Conservation (phyloP, 495 filamentous ascomycete species). For the Aspergillus egyptiacus region DNA sequence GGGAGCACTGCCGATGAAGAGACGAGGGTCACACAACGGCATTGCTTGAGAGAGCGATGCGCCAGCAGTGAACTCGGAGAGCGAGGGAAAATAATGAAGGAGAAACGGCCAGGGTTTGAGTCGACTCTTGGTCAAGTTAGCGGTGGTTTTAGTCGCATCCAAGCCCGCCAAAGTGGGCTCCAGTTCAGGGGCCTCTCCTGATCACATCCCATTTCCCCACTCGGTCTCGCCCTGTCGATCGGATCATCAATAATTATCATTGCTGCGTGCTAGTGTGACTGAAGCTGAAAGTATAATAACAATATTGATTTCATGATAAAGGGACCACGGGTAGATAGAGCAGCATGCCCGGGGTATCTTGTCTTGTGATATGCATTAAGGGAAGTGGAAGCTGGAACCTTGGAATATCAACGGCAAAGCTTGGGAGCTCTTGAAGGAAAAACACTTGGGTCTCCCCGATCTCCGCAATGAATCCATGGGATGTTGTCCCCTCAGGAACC, state of each 20-base stretch:
- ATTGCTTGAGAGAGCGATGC: slow-evolving; percentile 13
- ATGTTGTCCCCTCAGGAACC: not conserved
- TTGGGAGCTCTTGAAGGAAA: too few species aligned
- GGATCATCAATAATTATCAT: slow-evolving; percentile 20
- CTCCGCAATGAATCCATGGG: not conserved
- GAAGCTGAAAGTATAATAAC: not conserved
- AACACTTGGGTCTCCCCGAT: not conserved
- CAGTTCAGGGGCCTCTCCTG: slow-evolving; percentile 7
- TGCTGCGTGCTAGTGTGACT: slow-evolving; percentile 2
- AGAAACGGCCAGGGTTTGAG: slow-evolving; percentile 6
- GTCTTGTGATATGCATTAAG: too few species aligned
- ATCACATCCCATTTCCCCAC: slow-evolving; percentile 1
- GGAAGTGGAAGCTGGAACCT: too few species aligned
- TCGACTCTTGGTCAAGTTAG: slow-evolving; percentile 7
- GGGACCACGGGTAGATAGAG: too few species aligned
- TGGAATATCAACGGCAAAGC: too few species aligned
- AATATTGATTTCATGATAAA: too few species aligned
- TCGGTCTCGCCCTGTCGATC: slow-evolving; percentile 21
- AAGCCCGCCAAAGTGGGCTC: slow-evolving; percentile 1
- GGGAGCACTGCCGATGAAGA: slow-evolving; percentile 10
- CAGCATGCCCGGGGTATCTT: too few species aligned
- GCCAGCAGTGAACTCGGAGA: too few species aligned
- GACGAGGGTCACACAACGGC: slow-evolving; percentile 14
- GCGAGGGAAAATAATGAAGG: slow-evolving; percentile 1
- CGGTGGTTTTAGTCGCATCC: slow-evolving; percentile 5